Evolutionary conservation across 192 early-diverging fungal species (phyloP).

Genomic region (Dissophora globulifera): DNA sequence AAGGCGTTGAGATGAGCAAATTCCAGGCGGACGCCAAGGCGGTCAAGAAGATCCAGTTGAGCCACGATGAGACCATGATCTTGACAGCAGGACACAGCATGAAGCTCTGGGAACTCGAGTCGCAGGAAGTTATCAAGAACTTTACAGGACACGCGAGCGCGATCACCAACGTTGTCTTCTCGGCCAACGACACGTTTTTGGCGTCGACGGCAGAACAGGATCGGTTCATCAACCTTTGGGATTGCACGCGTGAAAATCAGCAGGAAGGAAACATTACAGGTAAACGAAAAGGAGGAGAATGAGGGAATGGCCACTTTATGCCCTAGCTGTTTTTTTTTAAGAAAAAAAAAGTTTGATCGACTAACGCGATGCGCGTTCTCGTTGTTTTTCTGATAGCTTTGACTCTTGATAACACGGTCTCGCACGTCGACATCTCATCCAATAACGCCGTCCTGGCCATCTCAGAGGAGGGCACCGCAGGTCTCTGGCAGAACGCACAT

Average conservation of each 20-base stretch:
- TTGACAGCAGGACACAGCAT: slow-evolving; percentile 65
- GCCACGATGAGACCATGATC: slow-evolving; percentile 62
- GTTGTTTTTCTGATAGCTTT: slow-evolving; percentile 56
- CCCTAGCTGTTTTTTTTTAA: no score
- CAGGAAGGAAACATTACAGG: slow-evolving; percentile 56
- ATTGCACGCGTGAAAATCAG: slow-evolving; percentile 51
- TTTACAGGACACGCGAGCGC: slow-evolving; percentile 65
- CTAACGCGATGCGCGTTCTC: no score
- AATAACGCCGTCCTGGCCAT: slow-evolving; percentile 59
- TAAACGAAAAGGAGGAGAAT: no score
- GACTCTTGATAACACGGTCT: slow-evolving; percentile 60
- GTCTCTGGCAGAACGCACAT: slow-evolving; percentile 61
- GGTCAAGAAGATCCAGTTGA: slow-evolving; percentile 58
- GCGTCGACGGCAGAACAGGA: slow-evolving; percentile 61
- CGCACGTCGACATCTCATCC: slow-evolving; percentile 58
- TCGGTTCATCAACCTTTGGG: slow-evolving; percentile 68
- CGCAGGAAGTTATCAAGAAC: slow-evolving; percentile 57
- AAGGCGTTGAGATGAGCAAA: slow-evolving; percentile 59
- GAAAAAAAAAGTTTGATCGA: no score
- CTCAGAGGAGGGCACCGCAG: slow-evolving; percentile 63
- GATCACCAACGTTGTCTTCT: slow-evolving; percentile 61
- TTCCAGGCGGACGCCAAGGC: slow-evolving; percentile 63
- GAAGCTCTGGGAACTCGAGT: slow-evolving; percentile 62
- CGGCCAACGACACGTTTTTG: slow-evolving; percentile 58
- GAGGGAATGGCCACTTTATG: no score